Evolutionary conservation across 345 rosid genomes (phyloP).

Genomic region (Sonneratia caseolaris): DNA sequence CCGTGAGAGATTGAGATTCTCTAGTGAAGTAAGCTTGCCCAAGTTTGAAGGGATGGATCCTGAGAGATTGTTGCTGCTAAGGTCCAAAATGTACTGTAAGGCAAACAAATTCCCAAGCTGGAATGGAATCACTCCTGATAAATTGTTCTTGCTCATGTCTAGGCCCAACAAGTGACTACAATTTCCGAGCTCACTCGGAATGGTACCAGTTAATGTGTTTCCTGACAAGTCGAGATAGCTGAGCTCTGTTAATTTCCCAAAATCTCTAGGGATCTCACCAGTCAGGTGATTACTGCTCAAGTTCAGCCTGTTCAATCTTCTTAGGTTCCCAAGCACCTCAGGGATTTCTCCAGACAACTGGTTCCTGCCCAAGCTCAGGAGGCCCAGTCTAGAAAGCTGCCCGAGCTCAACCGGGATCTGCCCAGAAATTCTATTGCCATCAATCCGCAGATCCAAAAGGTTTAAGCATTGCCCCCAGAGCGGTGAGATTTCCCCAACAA

Average conservation of each 20-base stretch:
- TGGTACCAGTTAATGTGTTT: constrained; percentile 31
- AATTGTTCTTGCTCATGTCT: constrained; percentile 45
- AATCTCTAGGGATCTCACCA: constrained; percentile 28
- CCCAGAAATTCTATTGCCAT: constrained; percentile 44
- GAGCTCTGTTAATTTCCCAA: constrained; percentile 27
- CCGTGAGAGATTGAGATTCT: constrained; percentile 44
- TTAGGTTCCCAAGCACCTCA: constrained; percentile 32
- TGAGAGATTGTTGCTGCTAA: constrained; percentile 56
- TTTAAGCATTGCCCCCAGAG: constrained; percentile 53
- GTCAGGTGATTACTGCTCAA: constrained; percentile 43
- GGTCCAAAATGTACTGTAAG: constrained; percentile 38
- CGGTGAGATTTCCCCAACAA: constrained; percentile 41
- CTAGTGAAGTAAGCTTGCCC: constrained; percentile 28
- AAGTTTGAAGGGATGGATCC: constrained; percentile 40
- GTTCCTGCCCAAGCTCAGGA: constrained; percentile 35
- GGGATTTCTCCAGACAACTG: constrained; percentile 45
- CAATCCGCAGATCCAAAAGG: constrained; percentile 43
- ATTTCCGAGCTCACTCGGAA: constrained; percentile 30
- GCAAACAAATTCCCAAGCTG: constrained; percentile 31
- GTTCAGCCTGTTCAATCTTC: constrained; percentile 26
- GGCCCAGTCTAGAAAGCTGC: constrained; percentile 24
- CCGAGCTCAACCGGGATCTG: constrained; percentile 46
- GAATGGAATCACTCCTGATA: constrained; percentile 39
- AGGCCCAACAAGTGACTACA: constrained; percentile 30
- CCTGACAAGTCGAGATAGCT: constrained; percentile 35